Evolutionary conservation across 768 basidiomycete genomes (phyloP).

Genomic region (Tylopilus sp.): DNA sequence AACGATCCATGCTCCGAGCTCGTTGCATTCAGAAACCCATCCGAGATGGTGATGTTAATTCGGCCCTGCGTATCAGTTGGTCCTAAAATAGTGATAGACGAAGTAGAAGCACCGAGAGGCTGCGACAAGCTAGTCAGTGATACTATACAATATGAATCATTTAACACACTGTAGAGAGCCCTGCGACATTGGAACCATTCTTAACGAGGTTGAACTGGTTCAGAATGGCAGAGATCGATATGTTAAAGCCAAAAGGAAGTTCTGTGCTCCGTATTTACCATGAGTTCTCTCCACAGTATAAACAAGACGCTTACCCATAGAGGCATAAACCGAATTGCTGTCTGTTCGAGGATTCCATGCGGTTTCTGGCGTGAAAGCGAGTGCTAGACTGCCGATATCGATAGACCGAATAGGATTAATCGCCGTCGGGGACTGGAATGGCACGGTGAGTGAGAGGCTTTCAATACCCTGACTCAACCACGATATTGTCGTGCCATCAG

Average conservation of each 20-base stretch:
- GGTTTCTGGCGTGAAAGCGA: conserved; percentile 49
- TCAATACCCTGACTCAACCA: conserved; percentile 66
- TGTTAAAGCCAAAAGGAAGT: conserved; percentile 67
- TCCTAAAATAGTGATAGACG: conserved; percentile 50
- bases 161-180: conserved; percentile 50
- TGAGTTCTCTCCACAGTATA: not conserved
- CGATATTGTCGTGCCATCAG: conserved; percentile 52
- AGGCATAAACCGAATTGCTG: conserved; percentile 58
- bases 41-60: conserved; percentile 59
- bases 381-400: conserved; percentile 53
- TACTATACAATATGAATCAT: not conserved
- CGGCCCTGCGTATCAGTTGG: conserved; percentile 55
- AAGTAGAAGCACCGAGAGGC: conserved; percentile 64
- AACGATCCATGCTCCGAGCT: conserved; percentile 48
- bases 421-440: conserved; percentile 47
- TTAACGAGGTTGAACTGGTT: conserved; percentile 63
- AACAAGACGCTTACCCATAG: conserved; percentile 39
- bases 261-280: conserved; percentile 33
- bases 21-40: conserved; percentile 50
- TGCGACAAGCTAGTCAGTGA: conserved; percentile 23
- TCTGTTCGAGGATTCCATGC: conserved; percentile 58
- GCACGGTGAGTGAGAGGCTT: conserved; percentile 56
- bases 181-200: conserved; percentile 50
- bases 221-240: conserved; percentile 56
- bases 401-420: conserved; percentile 68